Percentiles rank a stretch among this genome's conserved stretches.
These are phyloP conservation scores for Venturia carpophila DNA, from an alignment of 2,329 filamentous ascomycete genomes.

Conservation along the genomic window DNA sequence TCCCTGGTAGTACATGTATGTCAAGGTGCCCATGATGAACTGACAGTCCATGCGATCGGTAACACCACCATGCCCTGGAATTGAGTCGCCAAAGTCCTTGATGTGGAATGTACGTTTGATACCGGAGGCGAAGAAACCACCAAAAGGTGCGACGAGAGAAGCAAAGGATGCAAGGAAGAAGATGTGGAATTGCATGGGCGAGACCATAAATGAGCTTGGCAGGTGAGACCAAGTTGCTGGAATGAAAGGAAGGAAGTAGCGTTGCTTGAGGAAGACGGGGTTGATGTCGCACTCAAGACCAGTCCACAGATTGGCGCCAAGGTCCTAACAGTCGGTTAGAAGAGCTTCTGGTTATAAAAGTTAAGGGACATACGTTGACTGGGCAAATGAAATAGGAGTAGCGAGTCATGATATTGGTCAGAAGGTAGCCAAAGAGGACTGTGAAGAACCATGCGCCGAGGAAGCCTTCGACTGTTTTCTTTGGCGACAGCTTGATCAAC, in stretches of 20 bases:
- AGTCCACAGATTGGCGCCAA: conserved; percentile 87
- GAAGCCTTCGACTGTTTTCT: conserved; percentile 98
- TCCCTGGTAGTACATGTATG: conserved; percentile 97
- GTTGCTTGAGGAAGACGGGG: conserved; percentile 76
- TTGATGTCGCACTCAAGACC: conserved; percentile 86
- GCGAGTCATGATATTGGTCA: conserved; percentile 77
- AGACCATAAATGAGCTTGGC: conserved; percentile 63
- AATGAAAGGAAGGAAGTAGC: conserved; percentile 57
- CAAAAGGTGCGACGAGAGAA: conserved; percentile 92
- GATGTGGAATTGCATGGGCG: conserved; percentile 90
- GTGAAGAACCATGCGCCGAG: conserved; percentile 96
- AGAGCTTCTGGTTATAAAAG: conserved; percentile 14
- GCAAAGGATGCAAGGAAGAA: conserved; percentile 87
- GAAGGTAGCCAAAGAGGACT: conserved; percentile 69
- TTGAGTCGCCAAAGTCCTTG: conserved; percentile 98
- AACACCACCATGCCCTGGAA: conserved; percentile 94
- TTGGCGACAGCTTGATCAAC: conserved; percentile 94
- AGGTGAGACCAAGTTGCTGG: conserved; percentile 59
- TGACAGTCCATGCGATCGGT: conserved; percentile 99
- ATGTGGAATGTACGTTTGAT: conserved; percentile 99
- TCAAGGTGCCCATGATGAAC: conserved; percentile 99
- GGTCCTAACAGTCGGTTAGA: conserved; percentile 45
- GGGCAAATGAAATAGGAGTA: conserved; percentile 99
- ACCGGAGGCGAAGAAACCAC: conserved; percentile 95
- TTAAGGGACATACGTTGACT: conserved; percentile 57